Conservation (phyloP, 257 asterid species). For the Jacaranda copaia region DNA sequence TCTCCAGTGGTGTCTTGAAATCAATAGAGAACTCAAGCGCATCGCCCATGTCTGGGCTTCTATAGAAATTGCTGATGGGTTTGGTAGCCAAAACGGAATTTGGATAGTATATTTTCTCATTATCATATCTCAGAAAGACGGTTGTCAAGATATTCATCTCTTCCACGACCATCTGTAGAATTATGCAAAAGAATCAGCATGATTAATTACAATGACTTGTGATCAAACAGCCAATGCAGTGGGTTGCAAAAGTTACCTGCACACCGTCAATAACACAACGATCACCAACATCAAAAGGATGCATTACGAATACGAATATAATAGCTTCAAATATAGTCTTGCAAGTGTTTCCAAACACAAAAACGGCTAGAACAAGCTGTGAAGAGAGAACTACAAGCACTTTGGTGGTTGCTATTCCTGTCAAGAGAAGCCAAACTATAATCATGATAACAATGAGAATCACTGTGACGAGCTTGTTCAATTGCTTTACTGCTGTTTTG, state of each 20-base stretch:
- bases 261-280: constrained; percentile 83
- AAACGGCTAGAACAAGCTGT: constrained; percentile 79
- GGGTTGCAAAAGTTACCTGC: constrained; percentile 58
- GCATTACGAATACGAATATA: constrained; percentile 84
- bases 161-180: constrained; percentile 77
- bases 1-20: constrained; percentile 77
- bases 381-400: constrained; percentile 78
- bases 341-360: constrained; percentile 93
- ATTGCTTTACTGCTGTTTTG: constrained; percentile 79
- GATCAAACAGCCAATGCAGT: background rate
- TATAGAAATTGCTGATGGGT: constrained; percentile 82
- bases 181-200: background rate
- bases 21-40: constrained; percentile 71
- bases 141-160: constrained; percentile 89
- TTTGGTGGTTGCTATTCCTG: constrained; percentile 81
- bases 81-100: constrained; percentile 81
- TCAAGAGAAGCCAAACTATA: constrained; percentile 80
- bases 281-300: constrained; percentile 93
- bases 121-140: constrained; percentile 68
- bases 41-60: constrained; percentile 97
- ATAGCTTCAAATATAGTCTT: constrained; percentile 85
- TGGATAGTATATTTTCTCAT: constrained; percentile 76
- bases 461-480: constrained; percentile 63
- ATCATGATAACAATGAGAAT: constrained; percentile 57
- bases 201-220: constrained; percentile 8